phyloP scores from a whole-genome alignment of 805 yeast genomes.

The Metschnikowia similis region DNA sequence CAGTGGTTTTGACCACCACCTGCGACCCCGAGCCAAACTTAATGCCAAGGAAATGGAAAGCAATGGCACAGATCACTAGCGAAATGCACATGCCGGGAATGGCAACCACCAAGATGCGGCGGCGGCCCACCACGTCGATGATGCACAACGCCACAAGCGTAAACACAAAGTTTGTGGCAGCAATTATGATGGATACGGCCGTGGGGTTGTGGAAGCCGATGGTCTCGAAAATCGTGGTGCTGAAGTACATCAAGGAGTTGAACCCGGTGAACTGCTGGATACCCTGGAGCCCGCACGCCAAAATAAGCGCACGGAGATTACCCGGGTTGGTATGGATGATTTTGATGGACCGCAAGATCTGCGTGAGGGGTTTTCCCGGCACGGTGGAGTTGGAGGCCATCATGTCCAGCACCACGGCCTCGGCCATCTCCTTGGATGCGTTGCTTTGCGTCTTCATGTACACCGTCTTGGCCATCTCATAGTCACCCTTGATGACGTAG shows the following conservation, averaged over 20 bases:
- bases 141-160: slow-evolving; percentile 81
- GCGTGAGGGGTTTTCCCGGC: slow-evolving; percentile 42
- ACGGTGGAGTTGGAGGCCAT: slow-evolving; percentile 40
- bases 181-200: slow-evolving; percentile 90
- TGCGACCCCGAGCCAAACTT: slow-evolving; percentile 47
- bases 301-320: slow-evolving; percentile 81
- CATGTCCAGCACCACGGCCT: slow-evolving; percentile 66
- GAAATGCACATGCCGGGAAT: slow-evolving; percentile 82
- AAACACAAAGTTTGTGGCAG: slow-evolving; percentile 90
- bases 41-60: slow-evolving; percentile 80
- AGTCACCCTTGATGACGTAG: slow-evolving; percentile 66
- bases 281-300: slow-evolving; percentile 92
- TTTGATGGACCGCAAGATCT: slow-evolving; percentile 57
- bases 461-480: slow-evolving; percentile 64
- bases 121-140: slow-evolving; percentile 85
- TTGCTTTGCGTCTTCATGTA: slow-evolving; percentile 57
- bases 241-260: slow-evolving; percentile 93
- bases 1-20: slow-evolving; percentile 33
- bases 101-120: slow-evolving; percentile 72
- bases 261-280: slow-evolving; percentile 96
- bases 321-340: slow-evolving; percentile 66
- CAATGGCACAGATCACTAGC: slow-evolving; percentile 77
- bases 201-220: slow-evolving; percentile 87
- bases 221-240: slow-evolving; percentile 85
- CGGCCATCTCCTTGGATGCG: slow-evolving; percentile 61